These are phyloP conservation scores for Cryptosporidium xiaoi DNA, from an alignment of 169 alveolate species.

Conservation along the genomic window DNA sequence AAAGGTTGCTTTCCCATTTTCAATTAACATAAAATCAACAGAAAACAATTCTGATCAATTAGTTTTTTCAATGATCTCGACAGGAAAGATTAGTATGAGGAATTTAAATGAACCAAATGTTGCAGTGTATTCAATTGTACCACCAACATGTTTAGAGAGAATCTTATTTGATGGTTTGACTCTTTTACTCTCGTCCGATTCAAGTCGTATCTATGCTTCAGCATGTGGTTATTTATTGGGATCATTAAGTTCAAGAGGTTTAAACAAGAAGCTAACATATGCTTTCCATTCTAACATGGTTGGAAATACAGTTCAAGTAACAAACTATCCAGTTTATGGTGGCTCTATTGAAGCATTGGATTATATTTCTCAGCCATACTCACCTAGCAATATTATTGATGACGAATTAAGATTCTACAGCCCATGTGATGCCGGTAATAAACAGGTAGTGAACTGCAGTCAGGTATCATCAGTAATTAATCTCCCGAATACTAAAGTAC, in stretches of 20 bases:
- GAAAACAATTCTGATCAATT: conserved; percentile 46
- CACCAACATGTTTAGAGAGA: conserved; percentile 48
- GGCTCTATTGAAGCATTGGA: conserved; percentile 4
- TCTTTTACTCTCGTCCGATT: conserved; percentile 23
- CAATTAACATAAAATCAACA: conserved; percentile 10
- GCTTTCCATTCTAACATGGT: conserved; percentile 6
- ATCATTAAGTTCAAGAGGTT: conserved; percentile 17
- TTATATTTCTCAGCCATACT: background rate
- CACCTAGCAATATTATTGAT: background rate
- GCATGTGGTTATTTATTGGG: conserved; percentile 31
- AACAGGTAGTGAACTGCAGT: background rate
- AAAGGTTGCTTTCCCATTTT: conserved; percentile 36
- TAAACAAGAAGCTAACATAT: conserved; percentile 10
- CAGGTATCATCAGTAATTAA: conserved; percentile 12
- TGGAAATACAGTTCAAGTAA: conserved; percentile 13
- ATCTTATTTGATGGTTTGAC: conserved; percentile 51
- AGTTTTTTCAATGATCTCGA: conserved; percentile 7
- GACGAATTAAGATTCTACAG: conserved; percentile 21
- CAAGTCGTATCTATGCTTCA: conserved; percentile 2
- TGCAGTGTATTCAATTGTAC: background rate
- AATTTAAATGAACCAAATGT: conserved; percentile 31
- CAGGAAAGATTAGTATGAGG: conserved; percentile 52
- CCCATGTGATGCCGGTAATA: conserved; percentile 32
- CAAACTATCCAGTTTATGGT: conserved; percentile 42
- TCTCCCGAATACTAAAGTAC: background rate